Percentiles rank a stretch among this genome's conserved stretches.
These are phyloP conservation scores for Magnaporthales sp. DNA, from an alignment of 2,329 filamentous ascomycete species.

Conservation along the genomic window DNA sequence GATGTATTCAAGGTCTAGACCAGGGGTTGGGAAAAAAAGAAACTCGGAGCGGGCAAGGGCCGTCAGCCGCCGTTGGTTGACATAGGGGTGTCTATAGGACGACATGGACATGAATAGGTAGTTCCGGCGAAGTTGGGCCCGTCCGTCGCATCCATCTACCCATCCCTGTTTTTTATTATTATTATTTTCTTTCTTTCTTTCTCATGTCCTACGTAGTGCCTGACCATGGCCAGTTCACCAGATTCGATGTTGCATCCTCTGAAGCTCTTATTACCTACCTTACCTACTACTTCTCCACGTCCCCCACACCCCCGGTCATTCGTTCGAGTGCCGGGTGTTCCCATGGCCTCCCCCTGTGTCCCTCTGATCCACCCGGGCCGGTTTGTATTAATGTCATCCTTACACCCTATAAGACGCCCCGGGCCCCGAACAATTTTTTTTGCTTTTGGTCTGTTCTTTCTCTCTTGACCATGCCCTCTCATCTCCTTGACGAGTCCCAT, in stretches of 20 bases:
- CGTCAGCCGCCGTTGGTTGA: background rate
- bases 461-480: too few relatives aligned
- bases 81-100: background rate
- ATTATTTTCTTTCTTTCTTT: background rate
- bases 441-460: background rate
- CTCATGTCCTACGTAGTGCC: background rate
- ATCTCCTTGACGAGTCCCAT: too few relatives aligned
- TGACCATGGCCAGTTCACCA: background rate
- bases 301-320: background rate
- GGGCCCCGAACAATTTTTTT: background rate
- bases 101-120: background rate
- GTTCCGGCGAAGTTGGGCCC: background rate
- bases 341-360: background rate
- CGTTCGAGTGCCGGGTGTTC: background rate
- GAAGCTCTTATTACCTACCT: too few relatives aligned
- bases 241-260: background rate
- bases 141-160: background rate
- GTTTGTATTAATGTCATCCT: background rate
- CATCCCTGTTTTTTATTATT: background rate
- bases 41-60: background rate
- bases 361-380: background rate
- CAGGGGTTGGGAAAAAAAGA: background rate
- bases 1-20: background rate
- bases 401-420: background rate
- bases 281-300: background rate